Evolutionary conservation across 2,329 filamentous ascomycete species (phyloP), one percentile per base, ranked within the genome.

Genomic region (Pseudocercospora fijiensis): DNA sequence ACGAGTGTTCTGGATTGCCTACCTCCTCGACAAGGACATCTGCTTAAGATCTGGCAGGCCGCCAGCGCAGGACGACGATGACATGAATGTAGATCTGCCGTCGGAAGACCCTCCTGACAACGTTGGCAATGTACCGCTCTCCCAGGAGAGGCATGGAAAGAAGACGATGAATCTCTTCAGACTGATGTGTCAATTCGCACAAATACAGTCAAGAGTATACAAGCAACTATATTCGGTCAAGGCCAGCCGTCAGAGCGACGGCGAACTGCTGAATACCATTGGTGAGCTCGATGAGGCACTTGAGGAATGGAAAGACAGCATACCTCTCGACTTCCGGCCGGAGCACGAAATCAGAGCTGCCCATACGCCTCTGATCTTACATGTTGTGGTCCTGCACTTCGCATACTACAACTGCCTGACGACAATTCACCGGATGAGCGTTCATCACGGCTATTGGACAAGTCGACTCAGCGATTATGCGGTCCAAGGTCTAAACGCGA

Each of bases 391-490:
- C 76, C 81, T 99, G 63, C 95, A 99, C 76, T 96, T 99, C 73
- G 89, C 92, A 1, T 99, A 99, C 78, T 98, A 98, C 81, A 99
- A 99, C 76, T 97, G 93, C 72, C 80, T 99, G 58, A 97, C 94
- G 0, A 99, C 95, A 0, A 97, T 99, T 68, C 95, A 99, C 76
- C 91, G 95, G 58, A 99, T 98, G 95, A 96, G 92, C 47, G 90
- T 98, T 28, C 95, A 98, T 72, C 93, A 97, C 75, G 95, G 95
- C 13, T 97, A 96, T 79, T 99, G 95, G 95, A 98, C 94, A 0
- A 97, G 91, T 73, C 87, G 95, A 41, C 80, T 99, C 45, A 96
- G 93, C 41, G 94, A 98, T 73, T 98, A 92, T 74, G 95, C 95
- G 16, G 95, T 98, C 61, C 91, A 96, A 76, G 95, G 95, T 0